phyloP scores from a whole-genome alignment of 2,329 filamentous ascomycete genomes.

The Alternaria incomplexa region DNA sequence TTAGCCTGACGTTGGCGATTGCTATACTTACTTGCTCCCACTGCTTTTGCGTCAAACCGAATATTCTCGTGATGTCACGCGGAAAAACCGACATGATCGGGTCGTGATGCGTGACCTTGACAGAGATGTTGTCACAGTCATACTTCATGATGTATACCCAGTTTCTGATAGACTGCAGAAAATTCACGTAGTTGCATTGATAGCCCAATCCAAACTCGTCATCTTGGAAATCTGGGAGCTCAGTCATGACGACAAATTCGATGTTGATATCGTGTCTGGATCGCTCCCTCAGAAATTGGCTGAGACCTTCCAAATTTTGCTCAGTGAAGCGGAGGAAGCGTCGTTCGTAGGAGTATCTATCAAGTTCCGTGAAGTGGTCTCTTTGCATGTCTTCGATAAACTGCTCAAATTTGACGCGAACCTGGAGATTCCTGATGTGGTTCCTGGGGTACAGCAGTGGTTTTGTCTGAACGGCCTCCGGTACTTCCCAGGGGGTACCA shows the following conservation, averaged over 20 bases:
- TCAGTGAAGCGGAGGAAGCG: slow-evolving; percentile 5
- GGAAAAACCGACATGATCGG: slow-evolving; percentile 21
- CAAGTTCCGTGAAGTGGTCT: not conserved
- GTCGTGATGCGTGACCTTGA: slow-evolving; percentile 29
- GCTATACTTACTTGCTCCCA: slow-evolving; percentile 25
- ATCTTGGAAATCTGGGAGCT: not conserved
- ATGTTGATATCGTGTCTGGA: slow-evolving; percentile 10
- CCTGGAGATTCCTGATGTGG: slow-evolving; percentile 25
- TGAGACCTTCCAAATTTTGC: not conserved
- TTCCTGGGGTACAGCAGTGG: slow-evolving; percentile 8
- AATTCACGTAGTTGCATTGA: slow-evolving; percentile 15
- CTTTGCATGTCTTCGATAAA: not conserved
- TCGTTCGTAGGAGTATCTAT: slow-evolving; percentile 11
- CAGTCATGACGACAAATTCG: slow-evolving; percentile 31
- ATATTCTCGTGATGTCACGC: slow-evolving; percentile 17
- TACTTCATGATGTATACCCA: slow-evolving; percentile 26
- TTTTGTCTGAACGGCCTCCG: not conserved
- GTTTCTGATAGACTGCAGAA: slow-evolving; percentile 23
- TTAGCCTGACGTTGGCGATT: not conserved
- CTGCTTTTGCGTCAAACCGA: slow-evolving; percentile 21
- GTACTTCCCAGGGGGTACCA: not conserved
- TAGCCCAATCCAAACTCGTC: not conserved
- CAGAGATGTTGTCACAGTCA: slow-evolving; percentile 11
- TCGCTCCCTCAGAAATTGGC: not conserved
- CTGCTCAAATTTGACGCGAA: slow-evolving; percentile 34